Base-by-base conservation (phyloP, 2,329 filamentous ascomycete species). In the Myriosclerotinia curreyana region DNA sequence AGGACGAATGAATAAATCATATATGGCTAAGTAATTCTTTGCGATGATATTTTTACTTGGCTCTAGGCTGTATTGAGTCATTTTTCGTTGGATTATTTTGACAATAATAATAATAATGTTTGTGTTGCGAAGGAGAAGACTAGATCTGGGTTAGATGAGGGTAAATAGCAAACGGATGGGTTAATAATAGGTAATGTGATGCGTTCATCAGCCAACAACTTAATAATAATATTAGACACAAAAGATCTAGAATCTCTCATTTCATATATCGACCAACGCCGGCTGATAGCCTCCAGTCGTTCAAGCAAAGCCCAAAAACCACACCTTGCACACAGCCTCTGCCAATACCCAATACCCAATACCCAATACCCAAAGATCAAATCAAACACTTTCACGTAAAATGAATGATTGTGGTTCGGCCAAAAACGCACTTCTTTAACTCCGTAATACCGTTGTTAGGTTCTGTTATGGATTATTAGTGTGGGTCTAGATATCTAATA, bases 261-360 rank as follows among this genome's bases (percentile, higher is more conserved):
- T 7, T 8, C n/a, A 42, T 20, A 14, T 15, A 17, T 42, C 40
- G 17, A 42, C 40, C 40, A 42, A 42, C 14, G 17, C 40, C 40
- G 17, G 20, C 42, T 20, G 20, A 1, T 17, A 46, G 3, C 42
- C 20, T 20, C 1, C 42, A 46, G 28, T n/a, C n/a, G n/a, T 31
- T 31, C 28, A 44, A 44, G 20, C 42, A 15, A 15, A 31, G 17
- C 38, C 22, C 53, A 56, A 25, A 17, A 44, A 44, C 38, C 53
- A 31, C 40, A 17, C 44, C 53, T 56, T 5, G 25, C 28, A 42
- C 53, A 56, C 38, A 44, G 53, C 53, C 53, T 44, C 53, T 44
- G 38, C 22, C 53, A 56, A 56, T 22, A 17, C 8, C 17, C 49
- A 51, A n/a, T n/a, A n/a, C n/a, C n/a, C n/a, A n/a, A n/a, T n/a